Percentiles rank a stretch among this genome's conserved stretches.
phyloP scores from a whole-genome alignment of 2,329 filamentous ascomycete species.

The Hymenoscyphus fraxineus region DNA sequence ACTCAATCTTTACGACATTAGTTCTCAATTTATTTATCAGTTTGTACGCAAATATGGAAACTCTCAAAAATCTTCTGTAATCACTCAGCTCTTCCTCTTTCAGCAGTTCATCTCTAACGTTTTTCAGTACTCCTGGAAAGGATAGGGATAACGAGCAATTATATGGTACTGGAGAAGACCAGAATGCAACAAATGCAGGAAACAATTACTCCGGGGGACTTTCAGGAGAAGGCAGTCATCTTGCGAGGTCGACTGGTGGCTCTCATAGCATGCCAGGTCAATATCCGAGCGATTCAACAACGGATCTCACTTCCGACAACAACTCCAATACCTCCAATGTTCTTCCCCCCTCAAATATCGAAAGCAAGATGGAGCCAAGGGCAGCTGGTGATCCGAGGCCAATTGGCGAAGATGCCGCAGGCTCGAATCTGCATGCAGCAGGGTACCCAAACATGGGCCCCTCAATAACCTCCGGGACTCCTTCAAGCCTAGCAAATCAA shows the following conservation, averaged over 20 bases:
- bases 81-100: not conserved
- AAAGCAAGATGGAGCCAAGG: not conserved
- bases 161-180: not conserved
- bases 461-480: constrained; percentile 34
- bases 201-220: not conserved
- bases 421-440: not conserved
- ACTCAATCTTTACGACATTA: not conserved
- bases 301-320: not conserved
- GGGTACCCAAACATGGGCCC: constrained; percentile 13
- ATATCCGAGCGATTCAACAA: not conserved
- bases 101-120: not conserved
- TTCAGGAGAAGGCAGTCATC: constrained; percentile 13
- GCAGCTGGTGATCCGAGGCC: not conserved
- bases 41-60: constrained; percentile 9
- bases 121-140: not conserved
- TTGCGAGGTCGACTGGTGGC: constrained; percentile 5
- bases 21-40: not conserved
- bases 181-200: not conserved
- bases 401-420: not conserved
- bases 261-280: not conserved
- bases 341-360: not conserved
- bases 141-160: constrained; percentile 1
- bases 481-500: constrained; percentile 39
- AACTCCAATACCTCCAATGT: not conserved
- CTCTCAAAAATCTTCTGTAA: constrained; percentile 14